Base-by-base conservation (phyloP, 345 rosid species). In the Gossypium rotundifolium region DNA sequence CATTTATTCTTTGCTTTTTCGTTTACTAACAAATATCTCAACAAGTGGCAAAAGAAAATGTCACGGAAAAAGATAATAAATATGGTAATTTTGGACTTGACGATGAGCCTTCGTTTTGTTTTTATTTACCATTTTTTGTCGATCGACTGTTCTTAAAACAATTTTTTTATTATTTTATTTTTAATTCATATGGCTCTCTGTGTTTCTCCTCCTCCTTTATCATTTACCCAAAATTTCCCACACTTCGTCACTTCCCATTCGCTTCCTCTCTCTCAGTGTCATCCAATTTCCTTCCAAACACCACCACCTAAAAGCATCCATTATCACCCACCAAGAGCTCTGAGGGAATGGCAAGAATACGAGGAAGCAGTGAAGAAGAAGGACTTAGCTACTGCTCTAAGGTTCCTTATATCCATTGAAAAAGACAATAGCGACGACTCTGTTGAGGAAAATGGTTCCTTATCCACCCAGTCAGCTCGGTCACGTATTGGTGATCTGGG, bases 321-420 rank as follows among this genome's bases (percentile, higher is more conserved):
- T 7, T 46, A 13, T 23, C 48, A 3, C 74, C 80, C 66, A 22
- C 76, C 81, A n/a, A 78, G 86, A 77, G 92, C 89, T 46, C 74
- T 93, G 13, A 80, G 82, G 70, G 94, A 89, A 74, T 94, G 96
- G 98, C 81, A 80, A 40, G 97, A 94, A 58, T 94, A 91, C 80
- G 96, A 91, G 75, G 96, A 91, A 17, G 98, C 98, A 2, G 89
- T 94, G 71, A 87, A 83, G 84, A 86, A 84, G 44, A 94, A 94
- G 82, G 97, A 93, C 88, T 90, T 91, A 7, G 90, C 90, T 12
- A 85, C 85, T 25, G 98, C 98, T 80, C 89, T 94, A 22, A 81
- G 92, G 72, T 89, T 89, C 79, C 85, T 94, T 83, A 91, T 83
- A 76, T 85, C 91, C 60, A 17, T 82, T 8, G 84, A 91, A 67